Conservation (phyloP, 2,329 filamentous ascomycete genomes). For the Rhynchosporium graminicola region DNA sequence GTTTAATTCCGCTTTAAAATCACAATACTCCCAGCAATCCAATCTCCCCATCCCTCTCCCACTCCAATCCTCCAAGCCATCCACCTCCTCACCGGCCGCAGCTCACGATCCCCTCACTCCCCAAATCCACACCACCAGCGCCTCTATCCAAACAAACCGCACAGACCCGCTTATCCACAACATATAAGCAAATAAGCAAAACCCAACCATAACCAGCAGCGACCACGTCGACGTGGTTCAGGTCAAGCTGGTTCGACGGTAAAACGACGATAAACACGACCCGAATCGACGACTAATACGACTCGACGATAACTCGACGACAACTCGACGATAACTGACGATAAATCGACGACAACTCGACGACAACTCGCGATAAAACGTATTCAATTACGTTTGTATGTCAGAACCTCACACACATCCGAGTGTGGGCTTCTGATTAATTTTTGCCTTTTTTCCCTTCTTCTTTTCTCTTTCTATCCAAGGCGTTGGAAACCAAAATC, state of each 20-base stretch:
- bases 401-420: conserved; percentile 6
- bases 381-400: neutral
- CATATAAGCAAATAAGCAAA: neutral
- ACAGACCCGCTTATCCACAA: neutral
- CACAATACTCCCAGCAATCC: no score
- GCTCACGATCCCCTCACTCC: no score
- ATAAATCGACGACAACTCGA: neutral
- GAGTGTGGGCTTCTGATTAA: neutral
- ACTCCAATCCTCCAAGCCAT: no score
- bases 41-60: no score
- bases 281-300: neutral
- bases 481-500: neutral
- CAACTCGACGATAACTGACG: neutral
- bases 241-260: neutral
- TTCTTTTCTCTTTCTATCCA: neutral
- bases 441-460: neutral
- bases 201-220: neutral
- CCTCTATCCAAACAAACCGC: neutral
- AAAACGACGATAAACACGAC: neutral
- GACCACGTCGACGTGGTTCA: conserved; percentile 3
- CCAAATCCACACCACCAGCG: neutral
- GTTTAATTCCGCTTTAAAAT: no score
- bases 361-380: neutral
- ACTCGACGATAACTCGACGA: no score
- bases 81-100: no score